Evolutionary conservation across 1,284 basidiomycete species (phyloP).

Genomic region (Xerocomus amazonicus): DNA sequence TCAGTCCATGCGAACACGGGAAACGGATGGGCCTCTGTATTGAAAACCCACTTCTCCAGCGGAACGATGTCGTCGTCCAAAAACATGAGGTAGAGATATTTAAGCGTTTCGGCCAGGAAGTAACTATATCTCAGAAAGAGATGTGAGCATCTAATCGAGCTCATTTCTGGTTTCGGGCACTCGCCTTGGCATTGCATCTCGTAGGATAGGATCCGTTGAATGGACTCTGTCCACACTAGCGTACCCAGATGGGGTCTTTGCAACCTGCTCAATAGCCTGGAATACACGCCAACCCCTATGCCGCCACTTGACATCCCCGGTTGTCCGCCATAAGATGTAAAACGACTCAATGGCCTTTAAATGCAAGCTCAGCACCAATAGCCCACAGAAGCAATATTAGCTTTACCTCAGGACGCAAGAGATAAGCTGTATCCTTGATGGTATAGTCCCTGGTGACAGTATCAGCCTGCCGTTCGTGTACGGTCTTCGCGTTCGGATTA

Average conservation of each 20-base stretch:
- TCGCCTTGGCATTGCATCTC: slow-evolving; percentile 69
- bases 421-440: slow-evolving; percentile 42
- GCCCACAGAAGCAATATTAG: neutral
- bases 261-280: slow-evolving; percentile 58
- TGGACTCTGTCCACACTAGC: slow-evolving; percentile 54
- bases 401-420: slow-evolving; percentile 64
- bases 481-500: slow-evolving; percentile 18
- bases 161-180: slow-evolving; percentile 7
- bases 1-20: slow-evolving; percentile 69
- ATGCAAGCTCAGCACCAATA: neutral
- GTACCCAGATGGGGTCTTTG: slow-evolving; percentile 56
- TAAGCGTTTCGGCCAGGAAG: slow-evolving; percentile 71
- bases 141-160: neutral
- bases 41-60: slow-evolving; percentile 76
- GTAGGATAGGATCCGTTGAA: slow-evolving; percentile 30
- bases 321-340: slow-evolving; percentile 68
- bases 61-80: slow-evolving; percentile 56
- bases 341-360: slow-evolving; percentile 64
- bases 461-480: slow-evolving; percentile 25
- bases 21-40: slow-evolving; percentile 81
- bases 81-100: slow-evolving; percentile 67
- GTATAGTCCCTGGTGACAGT: slow-evolving; percentile 38
- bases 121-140: slow-evolving; percentile 40
- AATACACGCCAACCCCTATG: slow-evolving; percentile 78
- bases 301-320: slow-evolving; percentile 66